A percentile compares a stretch with the other conserved stretches of the same genome.
These are phyloP conservation scores for Sporothrix brunneoviolacea DNA, from an alignment of 2,329 filamentous ascomycete species.

Conservation along the genomic window DNA sequence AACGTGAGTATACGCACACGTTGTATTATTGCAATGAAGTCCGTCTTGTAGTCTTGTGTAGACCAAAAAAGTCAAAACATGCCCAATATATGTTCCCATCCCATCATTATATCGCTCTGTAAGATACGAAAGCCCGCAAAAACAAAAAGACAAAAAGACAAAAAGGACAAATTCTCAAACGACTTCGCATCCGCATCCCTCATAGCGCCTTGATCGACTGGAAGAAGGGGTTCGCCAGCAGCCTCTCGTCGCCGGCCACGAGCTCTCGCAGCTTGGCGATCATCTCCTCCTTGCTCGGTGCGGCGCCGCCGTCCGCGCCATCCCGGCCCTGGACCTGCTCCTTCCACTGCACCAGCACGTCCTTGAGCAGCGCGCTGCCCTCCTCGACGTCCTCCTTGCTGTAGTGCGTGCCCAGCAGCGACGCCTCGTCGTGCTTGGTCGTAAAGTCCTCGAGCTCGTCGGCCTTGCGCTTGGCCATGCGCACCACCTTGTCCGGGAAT, in stretches of 20 bases:
- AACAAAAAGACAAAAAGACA: neutral
- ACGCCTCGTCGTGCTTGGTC: constrained; percentile 59
- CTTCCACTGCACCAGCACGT: constrained; percentile 81
- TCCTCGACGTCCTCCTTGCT: constrained; percentile 83
- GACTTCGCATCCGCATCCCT: constrained; percentile 10
- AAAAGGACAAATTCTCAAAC: neutral
- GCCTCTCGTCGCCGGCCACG: constrained; percentile 63
- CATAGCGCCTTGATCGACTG: constrained; percentile 53
- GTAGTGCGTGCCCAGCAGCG: constrained; percentile 48
- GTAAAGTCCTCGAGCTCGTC: constrained; percentile 97
- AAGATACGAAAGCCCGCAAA: neutral
- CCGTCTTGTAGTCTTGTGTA: too few relatives aligned
- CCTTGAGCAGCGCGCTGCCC: constrained; percentile 78
- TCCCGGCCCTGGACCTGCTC: constrained; percentile 54
- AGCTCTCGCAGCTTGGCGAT: constrained; percentile 71
- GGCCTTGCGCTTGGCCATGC: constrained; percentile 98
- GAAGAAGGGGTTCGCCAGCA: constrained; percentile 64
- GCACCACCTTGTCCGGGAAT: constrained; percentile 94
- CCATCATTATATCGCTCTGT: constrained; percentile 1
- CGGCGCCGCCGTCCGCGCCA: constrained; percentile 26
- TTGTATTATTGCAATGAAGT: neutral
- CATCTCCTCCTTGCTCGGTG: constrained; percentile 68
- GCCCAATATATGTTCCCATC: neutral
- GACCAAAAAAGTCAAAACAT: neutral
- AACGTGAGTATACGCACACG: too few relatives aligned